These are phyloP conservation scores for Aspergillus novofumigatus DNA, from an alignment of 2,329 filamentous ascomycete species.

Conservation along the genomic window DNA sequence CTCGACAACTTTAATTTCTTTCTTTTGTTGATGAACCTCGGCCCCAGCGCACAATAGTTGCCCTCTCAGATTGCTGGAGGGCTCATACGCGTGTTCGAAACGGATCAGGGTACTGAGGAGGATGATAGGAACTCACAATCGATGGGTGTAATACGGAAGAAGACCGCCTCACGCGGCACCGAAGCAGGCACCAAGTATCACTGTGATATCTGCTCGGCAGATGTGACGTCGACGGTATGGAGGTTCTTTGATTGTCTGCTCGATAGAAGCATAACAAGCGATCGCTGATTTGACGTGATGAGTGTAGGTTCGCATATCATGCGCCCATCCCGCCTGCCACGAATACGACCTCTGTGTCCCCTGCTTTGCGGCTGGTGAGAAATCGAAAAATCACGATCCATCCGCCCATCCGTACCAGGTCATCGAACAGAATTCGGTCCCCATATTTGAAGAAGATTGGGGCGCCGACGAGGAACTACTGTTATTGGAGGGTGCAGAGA, in stretches of 20 bases:
- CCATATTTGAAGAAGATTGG: constrained; percentile 93
- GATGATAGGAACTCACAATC: constrained; percentile 36
- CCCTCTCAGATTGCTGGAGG: constrained; percentile 29
- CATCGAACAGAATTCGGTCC: constrained; percentile 97
- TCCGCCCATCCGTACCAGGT: constrained; percentile 83
- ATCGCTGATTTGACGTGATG: neutral
- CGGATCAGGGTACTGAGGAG: constrained; percentile 32
- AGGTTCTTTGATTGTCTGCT: neutral
- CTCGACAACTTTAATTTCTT: neutral
- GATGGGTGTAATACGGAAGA: constrained; percentile 97
- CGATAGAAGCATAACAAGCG: neutral
- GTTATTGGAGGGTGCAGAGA: constrained; percentile 88
- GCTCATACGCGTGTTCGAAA: constrained; percentile 25
- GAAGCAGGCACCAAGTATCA: constrained; percentile 93
- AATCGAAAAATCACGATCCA: constrained; percentile 80
- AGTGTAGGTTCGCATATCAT: constrained; percentile 85
- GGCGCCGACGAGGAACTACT: constrained; percentile 96
- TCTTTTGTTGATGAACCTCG: neutral
- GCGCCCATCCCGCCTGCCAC: constrained; percentile 74
- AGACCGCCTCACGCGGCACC: constrained; percentile 77
- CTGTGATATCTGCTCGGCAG: constrained; percentile 92
- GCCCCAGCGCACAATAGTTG: constrained; percentile 2
- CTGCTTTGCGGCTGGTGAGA: constrained; percentile 81
- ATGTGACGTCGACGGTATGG: constrained; percentile 91
- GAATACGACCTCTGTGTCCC: constrained; percentile 97